A percentile compares a stretch with the other conserved stretches of the same genome.
These are phyloP conservation scores for Populus trichocarpa DNA, from an alignment of 441 rosid genomes.

Conservation along the genomic window DNA sequence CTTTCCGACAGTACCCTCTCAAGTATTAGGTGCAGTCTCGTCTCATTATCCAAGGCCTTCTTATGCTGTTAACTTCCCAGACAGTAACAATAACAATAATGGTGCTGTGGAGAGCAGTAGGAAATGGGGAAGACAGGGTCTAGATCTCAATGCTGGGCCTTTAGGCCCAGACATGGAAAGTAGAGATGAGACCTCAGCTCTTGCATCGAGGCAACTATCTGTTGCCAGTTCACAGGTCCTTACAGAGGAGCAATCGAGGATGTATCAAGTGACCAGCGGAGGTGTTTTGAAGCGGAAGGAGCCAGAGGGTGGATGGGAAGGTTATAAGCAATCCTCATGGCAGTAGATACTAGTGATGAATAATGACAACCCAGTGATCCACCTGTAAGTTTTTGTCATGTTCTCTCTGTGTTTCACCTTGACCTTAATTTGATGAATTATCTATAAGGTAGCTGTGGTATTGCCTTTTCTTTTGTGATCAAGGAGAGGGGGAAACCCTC, in stretches of 20 bases:
- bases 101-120: constrained; percentile 25
- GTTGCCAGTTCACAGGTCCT: constrained; percentile 27
- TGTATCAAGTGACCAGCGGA: constrained; percentile 29
- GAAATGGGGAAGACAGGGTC: constrained; percentile 39
- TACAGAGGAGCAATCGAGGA: constrained; percentile 35
- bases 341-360: constrained; percentile 18
- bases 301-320: constrained; percentile 49
- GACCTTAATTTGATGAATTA: not conserved
- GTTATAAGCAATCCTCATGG: constrained; percentile 43
- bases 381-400: constrained; percentile 40
- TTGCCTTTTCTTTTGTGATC: not conserved
- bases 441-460: not conserved
- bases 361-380: constrained; percentile 29
- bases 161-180: constrained; percentile 33
- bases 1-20: constrained; percentile 36
- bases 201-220: constrained; percentile 29
- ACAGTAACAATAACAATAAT: constrained; percentile 4
- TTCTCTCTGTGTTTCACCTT: not conserved
- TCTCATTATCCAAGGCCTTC: constrained; percentile 43
- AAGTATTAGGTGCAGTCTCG: constrained; percentile 29
- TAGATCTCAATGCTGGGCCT: constrained; percentile 49
- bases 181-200: constrained; percentile 30
- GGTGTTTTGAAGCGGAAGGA: constrained; percentile 41
- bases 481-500: not conserved
- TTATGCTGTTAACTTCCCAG: constrained; percentile 29